Evolutionary conservation across 2,329 filamentous ascomycete species (phyloP).

Genomic region (Pseudogymnoascus sp.): DNA sequence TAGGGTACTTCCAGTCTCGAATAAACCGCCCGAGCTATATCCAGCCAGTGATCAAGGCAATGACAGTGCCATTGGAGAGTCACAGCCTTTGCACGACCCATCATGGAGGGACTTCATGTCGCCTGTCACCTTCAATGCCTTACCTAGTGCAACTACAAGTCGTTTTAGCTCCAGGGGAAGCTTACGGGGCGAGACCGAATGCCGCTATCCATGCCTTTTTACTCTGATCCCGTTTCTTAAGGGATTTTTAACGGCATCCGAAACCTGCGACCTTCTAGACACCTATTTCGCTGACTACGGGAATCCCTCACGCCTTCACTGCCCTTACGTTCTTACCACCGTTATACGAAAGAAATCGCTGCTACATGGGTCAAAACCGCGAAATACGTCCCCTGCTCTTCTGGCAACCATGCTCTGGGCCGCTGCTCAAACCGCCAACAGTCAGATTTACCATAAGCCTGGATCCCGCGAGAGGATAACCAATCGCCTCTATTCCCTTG

Average conservation of each 20-base stretch:
- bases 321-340: conserved; percentile 39
- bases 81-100: background rate
- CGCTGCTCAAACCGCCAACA: conserved; percentile 38
- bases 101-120: background rate
- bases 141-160: background rate
- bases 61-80: background rate
- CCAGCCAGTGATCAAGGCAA: background rate
- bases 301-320: conserved; percentile 35
- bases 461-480: background rate
- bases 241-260: background rate
- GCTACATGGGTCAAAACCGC: conserved; percentile 32
- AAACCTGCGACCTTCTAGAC: conserved; percentile 37
- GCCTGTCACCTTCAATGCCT: background rate
- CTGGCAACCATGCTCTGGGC: conserved; percentile 41
- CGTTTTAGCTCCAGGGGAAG: background rate
- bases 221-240: background rate
- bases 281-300: conserved; percentile 39
- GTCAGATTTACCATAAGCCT: background rate
- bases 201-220: background rate
- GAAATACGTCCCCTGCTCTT: conserved; percentile 36
- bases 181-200: background rate
- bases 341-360: conserved; percentile 38
- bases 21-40: background rate
- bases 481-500: background rate
- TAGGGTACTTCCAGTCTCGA: background rate